Percentiles rank a stretch among this genome's conserved stretches.
Evolutionary conservation across 2,329 filamentous ascomycete species (phyloP).

Genomic region (Xylariaceae sp.): DNA sequence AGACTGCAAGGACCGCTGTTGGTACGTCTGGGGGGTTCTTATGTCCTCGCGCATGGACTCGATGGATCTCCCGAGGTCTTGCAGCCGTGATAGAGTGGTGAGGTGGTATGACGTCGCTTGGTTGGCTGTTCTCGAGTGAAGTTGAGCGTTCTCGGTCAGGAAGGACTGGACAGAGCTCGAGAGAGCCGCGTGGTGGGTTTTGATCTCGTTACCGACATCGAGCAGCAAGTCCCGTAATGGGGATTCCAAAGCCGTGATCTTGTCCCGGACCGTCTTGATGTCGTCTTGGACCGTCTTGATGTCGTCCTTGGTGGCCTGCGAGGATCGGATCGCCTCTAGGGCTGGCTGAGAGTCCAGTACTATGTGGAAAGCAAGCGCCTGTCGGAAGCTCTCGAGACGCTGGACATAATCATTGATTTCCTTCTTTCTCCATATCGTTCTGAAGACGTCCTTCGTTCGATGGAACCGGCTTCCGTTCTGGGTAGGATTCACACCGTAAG

Average conservation of each 20-base stretch:
- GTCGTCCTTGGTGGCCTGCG: constrained; percentile 6
- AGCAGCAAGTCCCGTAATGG: constrained; percentile 4
- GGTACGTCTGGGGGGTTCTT: background rate
- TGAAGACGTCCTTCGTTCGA: constrained; percentile 6
- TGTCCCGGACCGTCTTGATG: background rate
- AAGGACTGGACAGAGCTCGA: background rate
- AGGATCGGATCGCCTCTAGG: constrained; percentile 4
- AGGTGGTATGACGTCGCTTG: background rate
- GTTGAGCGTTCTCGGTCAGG: background rate
- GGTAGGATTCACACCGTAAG: constrained; percentile 6
- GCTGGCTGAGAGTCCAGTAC: constrained; percentile 3
- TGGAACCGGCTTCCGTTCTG: constrained; percentile 4
- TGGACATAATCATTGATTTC: constrained; percentile 11
- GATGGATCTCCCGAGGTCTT: background rate
- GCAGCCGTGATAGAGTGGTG: background rate
- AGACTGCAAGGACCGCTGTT: background rate
- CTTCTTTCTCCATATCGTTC: constrained; percentile 11
- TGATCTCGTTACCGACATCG: constrained; percentile 4
- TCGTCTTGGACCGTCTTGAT: constrained; percentile 6
- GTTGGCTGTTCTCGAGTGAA: background rate
- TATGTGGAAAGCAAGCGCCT: constrained; percentile 8
- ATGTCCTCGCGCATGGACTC: background rate
- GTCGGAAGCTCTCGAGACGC: constrained; percentile 9
- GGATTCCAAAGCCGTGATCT: background rate
- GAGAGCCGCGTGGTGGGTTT: background rate